These are phyloP conservation scores for Coniosporium tulheliwenetii DNA, from an alignment of 2,329 filamentous ascomycete species.

Conservation along the genomic window DNA sequence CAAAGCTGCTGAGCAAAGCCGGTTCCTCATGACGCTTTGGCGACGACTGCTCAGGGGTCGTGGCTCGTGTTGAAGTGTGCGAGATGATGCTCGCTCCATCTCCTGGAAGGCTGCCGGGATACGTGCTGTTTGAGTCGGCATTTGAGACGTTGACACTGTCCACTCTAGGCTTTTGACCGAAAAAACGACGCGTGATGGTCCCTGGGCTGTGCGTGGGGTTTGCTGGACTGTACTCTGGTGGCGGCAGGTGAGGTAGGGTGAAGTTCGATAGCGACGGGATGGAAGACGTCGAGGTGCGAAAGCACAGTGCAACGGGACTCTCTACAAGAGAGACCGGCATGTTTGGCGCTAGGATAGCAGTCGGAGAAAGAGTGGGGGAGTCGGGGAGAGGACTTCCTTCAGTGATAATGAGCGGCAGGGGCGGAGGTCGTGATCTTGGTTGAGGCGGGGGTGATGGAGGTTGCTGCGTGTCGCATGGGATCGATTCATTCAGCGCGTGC, in stretches of 20 bases:
- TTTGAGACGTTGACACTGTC: conserved; percentile 63
- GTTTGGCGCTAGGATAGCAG: background rate
- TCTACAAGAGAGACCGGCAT: too few species aligned
- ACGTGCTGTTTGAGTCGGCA: conserved; percentile 64
- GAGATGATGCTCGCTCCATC: conserved; percentile 53
- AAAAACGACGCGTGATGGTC: too few species aligned
- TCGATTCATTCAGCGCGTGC: background rate
- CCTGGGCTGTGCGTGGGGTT: too few species aligned
- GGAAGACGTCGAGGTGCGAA: too few species aligned
- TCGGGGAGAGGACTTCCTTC: conserved; percentile 55
- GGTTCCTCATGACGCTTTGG: conserved; percentile 39
- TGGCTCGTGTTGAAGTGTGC: conserved; percentile 71
- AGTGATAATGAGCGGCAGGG: conserved; percentile 26
- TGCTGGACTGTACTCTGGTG: too few species aligned
- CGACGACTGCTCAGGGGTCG: conserved; percentile 56
- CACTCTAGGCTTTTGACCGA: conserved; percentile 20
- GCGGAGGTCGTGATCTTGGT: conserved; percentile 20
- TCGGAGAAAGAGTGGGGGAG: conserved; percentile 34
- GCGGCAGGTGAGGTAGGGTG: too few species aligned
- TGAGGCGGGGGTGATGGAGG: conserved; percentile 9
- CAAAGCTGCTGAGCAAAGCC: conserved; percentile 42
- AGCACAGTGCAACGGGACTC: too few species aligned
- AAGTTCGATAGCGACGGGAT: too few species aligned
- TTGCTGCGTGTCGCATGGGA: background rate
- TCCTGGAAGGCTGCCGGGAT: conserved; percentile 57